A percentile compares a stretch with the other conserved stretches of the same genome.
phyloP scores from a whole-genome alignment of 306 rosid species.

The Cyclanthera cordifolia region DNA sequence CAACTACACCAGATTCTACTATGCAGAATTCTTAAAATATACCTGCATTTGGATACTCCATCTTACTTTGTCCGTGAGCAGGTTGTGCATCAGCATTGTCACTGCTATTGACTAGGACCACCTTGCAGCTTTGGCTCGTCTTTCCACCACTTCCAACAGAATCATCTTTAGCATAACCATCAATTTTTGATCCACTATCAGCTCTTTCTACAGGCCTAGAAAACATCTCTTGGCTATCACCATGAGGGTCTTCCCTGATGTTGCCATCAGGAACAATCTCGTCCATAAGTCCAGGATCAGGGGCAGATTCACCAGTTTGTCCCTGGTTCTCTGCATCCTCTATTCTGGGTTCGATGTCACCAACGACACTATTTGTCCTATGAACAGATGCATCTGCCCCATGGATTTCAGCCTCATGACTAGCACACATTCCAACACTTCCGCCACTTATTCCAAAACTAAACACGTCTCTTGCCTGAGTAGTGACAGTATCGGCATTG shows the following conservation, averaged over 20 bases:
- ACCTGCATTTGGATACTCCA: conserved; percentile 55
- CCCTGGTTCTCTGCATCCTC: conserved; percentile 96
- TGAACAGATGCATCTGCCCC: conserved; percentile 89
- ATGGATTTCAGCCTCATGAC: conserved; percentile 97
- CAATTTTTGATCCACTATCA: conserved; percentile 93
- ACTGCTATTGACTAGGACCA: conserved; percentile 38
- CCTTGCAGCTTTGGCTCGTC: conserved; percentile 61
- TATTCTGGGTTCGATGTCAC: conserved; percentile 77
- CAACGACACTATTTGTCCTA: conserved; percentile 88
- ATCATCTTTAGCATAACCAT: conserved; percentile 85
- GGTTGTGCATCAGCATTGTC: conserved; percentile 53
- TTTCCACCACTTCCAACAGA: conserved; percentile 96
- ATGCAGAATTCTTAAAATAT: conserved; percentile 51
- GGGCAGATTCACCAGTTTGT: conserved; percentile 90
- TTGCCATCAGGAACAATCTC: conserved; percentile 77
- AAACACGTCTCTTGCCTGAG: conserved; percentile 78
- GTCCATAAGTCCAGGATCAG: conserved; percentile 88
- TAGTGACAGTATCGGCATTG: conserved; percentile 86
- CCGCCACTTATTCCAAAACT: conserved; percentile 97
- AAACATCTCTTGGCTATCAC: conserved; percentile 94
- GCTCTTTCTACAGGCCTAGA: conserved; percentile 80
- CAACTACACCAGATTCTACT: neutral
- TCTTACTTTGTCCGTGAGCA: conserved; percentile 46
- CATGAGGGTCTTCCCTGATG: conserved; percentile 78
- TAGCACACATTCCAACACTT: conserved; percentile 98